Conservation (phyloP, 2,329 filamentous ascomycete genomes). For the Aspergillus aculeatus region DNA sequence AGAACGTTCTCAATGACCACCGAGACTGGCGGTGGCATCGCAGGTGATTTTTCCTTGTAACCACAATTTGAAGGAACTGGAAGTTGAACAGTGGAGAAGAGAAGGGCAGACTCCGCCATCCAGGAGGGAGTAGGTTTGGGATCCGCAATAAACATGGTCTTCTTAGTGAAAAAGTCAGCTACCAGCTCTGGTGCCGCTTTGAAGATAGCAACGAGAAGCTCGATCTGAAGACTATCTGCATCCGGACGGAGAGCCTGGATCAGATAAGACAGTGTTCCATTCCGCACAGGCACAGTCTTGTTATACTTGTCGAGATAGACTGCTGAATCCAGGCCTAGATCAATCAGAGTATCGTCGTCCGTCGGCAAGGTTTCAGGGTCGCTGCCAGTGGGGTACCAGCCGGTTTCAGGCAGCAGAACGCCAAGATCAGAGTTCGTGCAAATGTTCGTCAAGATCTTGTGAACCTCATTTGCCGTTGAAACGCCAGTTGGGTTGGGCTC, state of each 20-base stretch:
- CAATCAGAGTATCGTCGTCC: constrained; percentile 51
- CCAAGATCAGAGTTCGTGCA: constrained; percentile 75
- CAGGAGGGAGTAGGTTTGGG: constrained; percentile 90
- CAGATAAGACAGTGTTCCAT: constrained; percentile 75
- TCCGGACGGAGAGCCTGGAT: constrained; percentile 78
- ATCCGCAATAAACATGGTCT: constrained; percentile 79
- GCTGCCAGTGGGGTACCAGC: constrained; percentile 76
- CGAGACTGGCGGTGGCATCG: constrained; percentile 72
- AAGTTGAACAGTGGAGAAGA: constrained; percentile 77
- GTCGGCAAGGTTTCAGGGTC: constrained; percentile 57
- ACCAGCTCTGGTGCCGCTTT: constrained; percentile 78
- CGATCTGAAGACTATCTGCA: constrained; percentile 74
- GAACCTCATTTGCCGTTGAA: constrained; percentile 66
- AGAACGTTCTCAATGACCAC: constrained; percentile 83
- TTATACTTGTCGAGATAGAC: constrained; percentile 68
- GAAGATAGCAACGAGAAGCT: constrained; percentile 79
- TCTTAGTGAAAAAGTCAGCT: constrained; percentile 80
- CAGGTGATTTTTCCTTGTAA: constrained; percentile 59
- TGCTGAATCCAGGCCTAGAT: constrained; percentile 67
- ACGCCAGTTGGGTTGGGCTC: constrained; percentile 45
- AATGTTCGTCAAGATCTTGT: constrained; percentile 70
- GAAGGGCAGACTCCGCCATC: constrained; percentile 87
- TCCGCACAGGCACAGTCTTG: constrained; percentile 70
- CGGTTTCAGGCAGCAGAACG: constrained; percentile 70
- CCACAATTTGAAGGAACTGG: constrained; percentile 73